A percentile compares a stretch with the other conserved stretches of the same genome.
Conservation (phyloP, 2,329 filamentous ascomycete species). For the Fusarium tricinctum region DNA sequence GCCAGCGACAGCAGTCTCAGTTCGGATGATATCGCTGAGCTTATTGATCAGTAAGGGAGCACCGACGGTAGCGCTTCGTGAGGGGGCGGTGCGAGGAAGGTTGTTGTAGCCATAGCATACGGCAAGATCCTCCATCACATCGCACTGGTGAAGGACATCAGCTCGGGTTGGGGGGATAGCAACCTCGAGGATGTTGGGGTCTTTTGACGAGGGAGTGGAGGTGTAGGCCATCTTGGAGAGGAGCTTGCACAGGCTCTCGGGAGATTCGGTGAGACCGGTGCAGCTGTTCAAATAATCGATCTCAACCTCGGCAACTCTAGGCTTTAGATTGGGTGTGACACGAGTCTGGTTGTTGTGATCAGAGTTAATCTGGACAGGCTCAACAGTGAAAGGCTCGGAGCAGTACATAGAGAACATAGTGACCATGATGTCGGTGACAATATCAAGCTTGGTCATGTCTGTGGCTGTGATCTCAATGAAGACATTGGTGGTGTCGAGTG, state of each 20-base stretch:
- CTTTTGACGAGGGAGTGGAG: constrained; percentile 79
- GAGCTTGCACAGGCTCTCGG: constrained; percentile 81
- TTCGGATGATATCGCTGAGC: constrained; percentile 88
- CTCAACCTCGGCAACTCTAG: constrained; percentile 83
- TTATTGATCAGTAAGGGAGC: constrained; percentile 94
- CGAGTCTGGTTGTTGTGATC: constrained; percentile 89
- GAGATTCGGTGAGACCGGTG: constrained; percentile 83
- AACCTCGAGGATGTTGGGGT: constrained; percentile 81
- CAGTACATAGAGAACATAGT: constrained; percentile 98
- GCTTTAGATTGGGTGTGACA: constrained; percentile 83
- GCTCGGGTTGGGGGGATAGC: constrained; percentile 89
- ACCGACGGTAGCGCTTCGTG: constrained; percentile 87
- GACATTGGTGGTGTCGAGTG: constrained; percentile 88
- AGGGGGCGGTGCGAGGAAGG: constrained; percentile 87
- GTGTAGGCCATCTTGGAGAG: constrained; percentile 90
- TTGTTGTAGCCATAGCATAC: constrained; percentile 99
- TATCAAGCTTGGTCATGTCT: constrained; percentile 95
- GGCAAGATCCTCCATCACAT: constrained; percentile 98
- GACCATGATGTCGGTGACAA: constrained; percentile 95
- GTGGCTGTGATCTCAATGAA: constrained; percentile 98
- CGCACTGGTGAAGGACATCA: constrained; percentile 95
- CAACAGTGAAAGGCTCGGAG: constrained; percentile 88
- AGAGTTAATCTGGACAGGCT: constrained; percentile 92
- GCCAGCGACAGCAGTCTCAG: constrained; percentile 91
- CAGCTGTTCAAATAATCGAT: constrained; percentile 95